Evolutionary conservation across 306 rosid species (phyloP), one percentile per base, ranked within the genome.

Genomic region (Quercus robur): DNA sequence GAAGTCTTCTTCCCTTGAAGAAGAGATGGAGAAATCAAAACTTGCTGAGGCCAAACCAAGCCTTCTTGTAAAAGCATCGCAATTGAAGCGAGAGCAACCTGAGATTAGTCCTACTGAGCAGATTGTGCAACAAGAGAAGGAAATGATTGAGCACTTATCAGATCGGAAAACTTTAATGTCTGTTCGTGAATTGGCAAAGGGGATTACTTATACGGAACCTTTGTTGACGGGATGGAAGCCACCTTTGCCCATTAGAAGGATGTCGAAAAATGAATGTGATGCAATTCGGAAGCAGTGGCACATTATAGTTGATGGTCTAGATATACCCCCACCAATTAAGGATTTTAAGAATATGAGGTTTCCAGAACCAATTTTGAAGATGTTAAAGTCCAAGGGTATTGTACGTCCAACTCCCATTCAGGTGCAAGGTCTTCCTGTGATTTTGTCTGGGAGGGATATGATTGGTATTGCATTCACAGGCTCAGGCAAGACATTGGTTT

Each of bases 401-500:
- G 94, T 95, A 75, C 99, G 91, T 58, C 99, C 99, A 0, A 95
- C 99, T 1, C 99, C 98, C 1, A 93, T 95, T 87, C 98, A 95
- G 88, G 99, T 95, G 70, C 99, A 95, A 71, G 99, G 97, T 26
- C 95, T 95, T 74, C 99, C 98, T 6, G 99, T 95, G 78, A 83
- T 90, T 75, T 87, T 93, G 56, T 81, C 99, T 0, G 99, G 99
- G 17, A 76, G 99, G 75, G 97, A 93, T 82, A 94, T 93, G 98
- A 95, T 95, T 81, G 99, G 99, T 63, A 95, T 95, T 61, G 99
- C 98, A 2, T 95, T 93, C 75, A 95, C 98, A 0, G 99, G 99
- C 0, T 91, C 97, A 0, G 99, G 99, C 15, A 95, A 95, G 88
- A 95, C 97, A 12, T 76, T 93, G 57, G 98, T 91, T 13, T 95